Base-by-base conservation (phyloP, 2,329 filamentous ascomycete genomes). In the Colletotrichum truncatum region DNA sequence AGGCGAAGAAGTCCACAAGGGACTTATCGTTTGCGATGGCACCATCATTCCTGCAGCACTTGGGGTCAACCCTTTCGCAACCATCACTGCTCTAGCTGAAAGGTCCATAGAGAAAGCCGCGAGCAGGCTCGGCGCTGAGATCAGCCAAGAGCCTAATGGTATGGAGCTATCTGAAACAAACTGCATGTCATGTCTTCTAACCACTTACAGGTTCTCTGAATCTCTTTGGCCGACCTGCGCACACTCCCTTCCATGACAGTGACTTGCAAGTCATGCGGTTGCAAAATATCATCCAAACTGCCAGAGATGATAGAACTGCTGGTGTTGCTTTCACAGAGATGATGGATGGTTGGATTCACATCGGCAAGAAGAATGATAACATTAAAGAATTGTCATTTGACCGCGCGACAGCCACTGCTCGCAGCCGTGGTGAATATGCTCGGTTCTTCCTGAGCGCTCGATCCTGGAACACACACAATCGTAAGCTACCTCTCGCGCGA, bases 1-100 rank as follows among this genome's bases (percentile, higher is more conserved):
- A 3, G 82, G 81, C 0, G 70, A 69, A 1, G 83, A 88, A 26
- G 82, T 83, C 0, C 79, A 92, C 70, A 48, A 78, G 0, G 89
- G 89, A 0, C 80, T 92, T 4, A 79, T 91, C 10, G 85, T 90
- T 23, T 86, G 85, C 0, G 90, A 92, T 71, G 89, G 79, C 10
- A 81, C 89, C 3, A 76, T 87, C 1, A 83, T 92, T 12, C 89
- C 90, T 0, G 84, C 84, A 4, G 84, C 89, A 0, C 78, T 92
- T 2, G 84, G 89, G 8, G 87, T 88, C 2, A 92, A 92, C 70
- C 89, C 90, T 0, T 84, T 91, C 54, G 90, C 89, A 1, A 92
- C 89, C 1, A 92, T 92, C 67, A 85, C 89, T 0, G 89, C 90
- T 2, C 81, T 92, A 21, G 89, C 90, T 0, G 90, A 92, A 74